Percentiles rank a stretch among this genome's conserved stretches.
Evolutionary conservation across 768 basidiomycete genomes (phyloP).

Genomic region (Lactifluus pinguis): DNA sequence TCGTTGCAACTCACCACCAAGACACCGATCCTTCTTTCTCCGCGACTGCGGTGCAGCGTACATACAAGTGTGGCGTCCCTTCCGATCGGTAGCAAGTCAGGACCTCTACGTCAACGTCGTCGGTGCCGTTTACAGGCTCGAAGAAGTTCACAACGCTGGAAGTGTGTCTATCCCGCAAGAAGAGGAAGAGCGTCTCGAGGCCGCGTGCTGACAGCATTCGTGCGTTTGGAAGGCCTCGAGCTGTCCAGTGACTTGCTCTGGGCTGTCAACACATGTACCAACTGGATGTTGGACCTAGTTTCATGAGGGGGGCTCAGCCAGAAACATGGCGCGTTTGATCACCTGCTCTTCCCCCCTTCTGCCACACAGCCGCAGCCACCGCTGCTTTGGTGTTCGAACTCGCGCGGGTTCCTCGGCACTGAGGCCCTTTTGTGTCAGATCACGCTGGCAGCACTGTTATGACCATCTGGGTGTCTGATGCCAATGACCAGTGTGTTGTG

Average conservation of each 20-base stretch:
- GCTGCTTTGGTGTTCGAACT: too few species aligned
- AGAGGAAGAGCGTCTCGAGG: background rate
- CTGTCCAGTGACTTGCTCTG: background rate
- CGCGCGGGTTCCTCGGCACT: too few species aligned
- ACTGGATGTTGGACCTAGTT: background rate
- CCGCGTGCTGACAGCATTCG: background rate
- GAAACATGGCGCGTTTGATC: too few species aligned
- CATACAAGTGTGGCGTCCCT: background rate
- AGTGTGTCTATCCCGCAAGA: background rate
- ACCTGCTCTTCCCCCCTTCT: too few species aligned
- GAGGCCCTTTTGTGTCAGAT: too few species aligned
- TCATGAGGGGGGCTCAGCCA: background rate
- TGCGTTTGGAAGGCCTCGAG: background rate
- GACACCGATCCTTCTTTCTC: background rate
- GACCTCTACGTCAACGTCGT: background rate
- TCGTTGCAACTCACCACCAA: background rate
- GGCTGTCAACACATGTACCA: background rate
- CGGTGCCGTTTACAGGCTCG: background rate
- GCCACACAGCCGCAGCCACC: too few species aligned
- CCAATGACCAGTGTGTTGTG: too few species aligned
- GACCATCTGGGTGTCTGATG: too few species aligned
- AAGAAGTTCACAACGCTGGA: background rate
- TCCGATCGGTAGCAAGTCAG: background rate
- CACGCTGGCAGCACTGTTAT: too few species aligned
- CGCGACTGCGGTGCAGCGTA: slow-evolving; percentile 1